Base-by-base conservation (phyloP, 225 moss, liverwort and hornwort genomes). In the Bryum argenteum region DNA sequence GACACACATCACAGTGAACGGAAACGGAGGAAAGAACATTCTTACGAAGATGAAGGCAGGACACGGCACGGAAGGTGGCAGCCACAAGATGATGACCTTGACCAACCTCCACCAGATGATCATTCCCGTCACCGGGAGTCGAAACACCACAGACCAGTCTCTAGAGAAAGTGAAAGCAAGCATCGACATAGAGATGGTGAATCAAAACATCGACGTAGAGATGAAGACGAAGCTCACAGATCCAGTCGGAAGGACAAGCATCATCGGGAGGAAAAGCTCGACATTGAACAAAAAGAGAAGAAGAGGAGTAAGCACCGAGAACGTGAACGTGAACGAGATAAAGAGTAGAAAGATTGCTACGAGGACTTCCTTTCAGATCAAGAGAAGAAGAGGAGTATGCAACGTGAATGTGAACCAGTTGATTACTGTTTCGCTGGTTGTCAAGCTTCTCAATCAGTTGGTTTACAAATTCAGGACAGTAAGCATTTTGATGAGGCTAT, bases 171-270 rank as follows among this genome's bases (percentile, higher is more conserved):
- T 65, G 75, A 81, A 26, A 78, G 76, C 61, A 85, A 67, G 51
- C 67, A 76, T 67, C 2, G 5, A 5, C 74, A 79, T 67, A 77
- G 67, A 18, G 80, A 78, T 19, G 40, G 66, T 66, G 82, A 69
- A 21, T 71, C 74, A 17, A 82, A 77, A 55, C 79, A 77, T 60
- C 68, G 71, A 54, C 80, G 50, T 56, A 80, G 73, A 54, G 70
- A 80, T 20, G 73, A 73, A 24, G 77, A 79, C 33, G 79, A 67
- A 58, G 59, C 45, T 48, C 76, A 73, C 50, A 78, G 55, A 50
- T 73, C 80, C 62, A 73, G 59, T 42, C 75, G 75, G 19, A 78
- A 76, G 54, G 71, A 81, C 70, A 75, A 66, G 58, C 82, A 79
- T 57, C 58, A 75, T 54, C 53, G 71, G 13, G 85, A 80, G 23